A percentile compares a stretch with the other conserved stretches of the same genome.
phyloP scores from a whole-genome alignment of 139 green algal genomes.

The Mesotaenium endlicherianum region DNA sequence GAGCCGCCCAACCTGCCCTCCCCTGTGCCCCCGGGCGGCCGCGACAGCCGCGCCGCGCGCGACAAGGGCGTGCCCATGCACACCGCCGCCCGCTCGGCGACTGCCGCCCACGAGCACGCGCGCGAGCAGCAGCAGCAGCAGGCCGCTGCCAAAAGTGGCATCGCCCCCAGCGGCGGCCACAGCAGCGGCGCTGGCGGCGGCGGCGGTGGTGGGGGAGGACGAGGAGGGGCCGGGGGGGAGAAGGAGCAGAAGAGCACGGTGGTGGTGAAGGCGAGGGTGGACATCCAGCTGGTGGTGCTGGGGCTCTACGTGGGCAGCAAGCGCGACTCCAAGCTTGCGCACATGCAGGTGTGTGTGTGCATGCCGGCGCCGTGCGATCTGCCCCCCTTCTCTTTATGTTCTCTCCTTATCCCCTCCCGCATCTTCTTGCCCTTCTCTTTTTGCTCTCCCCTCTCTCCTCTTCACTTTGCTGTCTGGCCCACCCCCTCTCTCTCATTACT shows the following conservation, averaged over 20 bases:
- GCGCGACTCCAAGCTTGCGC: not conserved
- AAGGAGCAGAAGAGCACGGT: not conserved
- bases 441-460: not conserved
- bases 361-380: too few relatives aligned
- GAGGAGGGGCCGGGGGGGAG: not conserved
- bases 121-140: too few relatives aligned
- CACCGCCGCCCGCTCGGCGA: not conserved
- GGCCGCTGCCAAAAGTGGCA: too few relatives aligned
- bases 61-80: too few relatives aligned
- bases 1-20: conserved; percentile 45
- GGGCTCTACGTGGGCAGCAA: not conserved
- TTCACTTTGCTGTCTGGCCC: not conserved
- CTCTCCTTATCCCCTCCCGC: too few relatives aligned
- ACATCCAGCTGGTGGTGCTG: not conserved
- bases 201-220: too few relatives aligned
- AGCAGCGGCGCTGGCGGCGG: too few relatives aligned
- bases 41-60: not conserved
- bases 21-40: not conserved
- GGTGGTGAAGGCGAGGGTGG: not conserved
- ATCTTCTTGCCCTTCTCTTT: not conserved
- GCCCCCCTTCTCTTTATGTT: too few relatives aligned
- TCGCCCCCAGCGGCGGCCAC: too few relatives aligned
- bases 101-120: not conserved
- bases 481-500: not conserved
- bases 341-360: conserved; percentile 16